phyloP scores from a whole-genome alignment of 139 green algal genomes.

The Ettlia oleoabundans region DNA sequence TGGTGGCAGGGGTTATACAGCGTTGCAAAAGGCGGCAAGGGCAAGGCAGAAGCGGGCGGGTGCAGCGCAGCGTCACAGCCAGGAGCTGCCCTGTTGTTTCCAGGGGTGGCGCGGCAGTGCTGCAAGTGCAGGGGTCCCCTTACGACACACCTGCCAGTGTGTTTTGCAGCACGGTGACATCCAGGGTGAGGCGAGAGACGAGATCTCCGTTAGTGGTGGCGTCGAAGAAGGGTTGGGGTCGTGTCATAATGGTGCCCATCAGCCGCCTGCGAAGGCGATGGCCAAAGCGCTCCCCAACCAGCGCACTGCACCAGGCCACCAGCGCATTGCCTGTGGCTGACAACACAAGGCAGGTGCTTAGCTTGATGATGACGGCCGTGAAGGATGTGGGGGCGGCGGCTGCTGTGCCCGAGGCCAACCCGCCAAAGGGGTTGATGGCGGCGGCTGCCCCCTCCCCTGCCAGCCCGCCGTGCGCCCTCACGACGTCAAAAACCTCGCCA shows the following conservation, averaged over 20 bases:
- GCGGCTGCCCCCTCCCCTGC: neutral
- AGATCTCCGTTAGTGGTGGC: slow-evolving; percentile 36
- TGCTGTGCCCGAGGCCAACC: neutral
- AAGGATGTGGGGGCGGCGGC: slow-evolving; percentile 29
- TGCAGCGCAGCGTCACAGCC: neutral
- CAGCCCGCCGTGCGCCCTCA: slow-evolving; percentile 14
- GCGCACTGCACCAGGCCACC: slow-evolving; percentile 26
- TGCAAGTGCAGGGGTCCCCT: too few relatives aligned
- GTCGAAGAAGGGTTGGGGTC: slow-evolving; percentile 42
- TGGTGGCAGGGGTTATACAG: neutral
- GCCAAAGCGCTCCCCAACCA: slow-evolving; percentile 44
- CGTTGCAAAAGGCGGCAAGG: neutral
- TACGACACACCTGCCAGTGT: slow-evolving; percentile 39
- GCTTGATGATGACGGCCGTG: neutral
- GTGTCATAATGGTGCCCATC: slow-evolving; percentile 28
- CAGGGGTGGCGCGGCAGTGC: too few relatives aligned
- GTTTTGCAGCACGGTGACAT: slow-evolving; percentile 39
- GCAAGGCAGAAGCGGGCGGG: too few relatives aligned
- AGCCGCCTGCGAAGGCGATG: slow-evolving; percentile 24
- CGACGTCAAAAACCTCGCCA: slow-evolving; percentile 43
- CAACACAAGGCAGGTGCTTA: slow-evolving; percentile 37
- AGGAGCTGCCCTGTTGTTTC: neutral
- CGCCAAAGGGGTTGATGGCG: neutral
- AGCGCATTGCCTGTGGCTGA: slow-evolving; percentile 26
- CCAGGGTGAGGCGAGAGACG: slow-evolving; percentile 31